These are phyloP conservation scores for Uronychia setigera DNA, from an alignment of 73 alveolate genomes.

Conservation along the genomic window DNA sequence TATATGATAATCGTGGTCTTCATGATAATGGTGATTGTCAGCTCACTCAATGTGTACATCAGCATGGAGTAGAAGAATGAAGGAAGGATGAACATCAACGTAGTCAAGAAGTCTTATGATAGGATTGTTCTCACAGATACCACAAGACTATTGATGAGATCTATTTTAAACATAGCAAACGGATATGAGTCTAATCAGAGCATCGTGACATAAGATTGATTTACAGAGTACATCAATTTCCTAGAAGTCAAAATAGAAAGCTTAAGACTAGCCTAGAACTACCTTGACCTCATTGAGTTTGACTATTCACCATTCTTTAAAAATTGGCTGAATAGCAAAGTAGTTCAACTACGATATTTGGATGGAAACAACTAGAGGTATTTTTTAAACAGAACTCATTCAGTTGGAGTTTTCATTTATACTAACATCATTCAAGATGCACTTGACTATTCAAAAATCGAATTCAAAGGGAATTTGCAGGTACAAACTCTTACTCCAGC, in stretches of 20 bases:
- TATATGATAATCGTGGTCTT: background rate
- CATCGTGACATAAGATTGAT: slow-evolving; percentile 12
- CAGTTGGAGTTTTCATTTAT: background rate
- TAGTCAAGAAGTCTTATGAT: slow-evolving; percentile 23
- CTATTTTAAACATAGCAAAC: slow-evolving; percentile 33
- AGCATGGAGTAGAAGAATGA: background rate
- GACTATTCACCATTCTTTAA: background rate
- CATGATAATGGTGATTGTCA: background rate
- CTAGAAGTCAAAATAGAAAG: slow-evolving; percentile 13
- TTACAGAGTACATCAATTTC: background rate
- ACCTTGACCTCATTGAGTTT: background rate
- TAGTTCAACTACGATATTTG: background rate
- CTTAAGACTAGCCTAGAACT: background rate
- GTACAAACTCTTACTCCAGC: background rate
- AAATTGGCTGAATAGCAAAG: background rate
- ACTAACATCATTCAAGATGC: background rate
- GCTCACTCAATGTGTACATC: background rate
- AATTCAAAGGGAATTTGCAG: background rate
- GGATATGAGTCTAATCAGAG: slow-evolving; percentile 41
- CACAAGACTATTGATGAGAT: slow-evolving; percentile 14
- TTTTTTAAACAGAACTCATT: background rate
- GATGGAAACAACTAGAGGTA: background rate
- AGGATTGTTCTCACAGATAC: slow-evolving; percentile 13
- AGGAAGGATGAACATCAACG: slow-evolving; percentile 9
- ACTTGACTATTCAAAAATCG: background rate